Conservation (phyloP, 106 monocot genomes). For the Allium fistulosum region DNA sequence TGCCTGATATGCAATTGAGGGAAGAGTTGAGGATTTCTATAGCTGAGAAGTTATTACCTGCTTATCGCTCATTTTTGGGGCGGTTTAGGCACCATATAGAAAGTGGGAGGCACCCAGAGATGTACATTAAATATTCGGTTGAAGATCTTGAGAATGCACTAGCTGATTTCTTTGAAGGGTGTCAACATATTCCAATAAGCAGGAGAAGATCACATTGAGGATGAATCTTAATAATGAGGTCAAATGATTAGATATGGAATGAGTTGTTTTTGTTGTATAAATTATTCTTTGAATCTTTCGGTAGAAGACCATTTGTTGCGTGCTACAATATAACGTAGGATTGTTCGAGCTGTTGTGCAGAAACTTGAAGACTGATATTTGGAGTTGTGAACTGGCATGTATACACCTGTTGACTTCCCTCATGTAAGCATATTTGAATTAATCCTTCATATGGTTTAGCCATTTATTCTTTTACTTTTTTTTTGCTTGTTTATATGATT, state of each 20-base stretch:
- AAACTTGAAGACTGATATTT: slow-evolving; percentile 5
- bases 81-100: slow-evolving; percentile 82
- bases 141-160: slow-evolving; percentile 84
- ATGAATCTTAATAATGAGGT: not conserved
- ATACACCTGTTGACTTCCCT: slow-evolving; percentile 20
- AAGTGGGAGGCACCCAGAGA: slow-evolving; percentile 73
- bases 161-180: slow-evolving; percentile 78
- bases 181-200: slow-evolving; percentile 28
- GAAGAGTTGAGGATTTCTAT: slow-evolving; percentile 94
- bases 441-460: slow-evolving; percentile 21
- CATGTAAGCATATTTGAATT: slow-evolving; percentile 51
- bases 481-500: slow-evolving; percentile 25
- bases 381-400: slow-evolving; percentile 2
- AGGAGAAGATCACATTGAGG: slow-evolving; percentile 55
- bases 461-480: slow-evolving; percentile 1
- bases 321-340: not conserved
- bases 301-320: slow-evolving; percentile 1
- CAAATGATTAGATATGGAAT: not conserved
- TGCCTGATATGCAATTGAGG: slow-evolving; percentile 73
- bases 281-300: slow-evolving; percentile 53
- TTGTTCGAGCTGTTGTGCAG: slow-evolving; percentile 6
- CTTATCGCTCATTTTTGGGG: slow-evolving; percentile 84
- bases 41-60: slow-evolving; percentile 65
- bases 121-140: slow-evolving; percentile 87
- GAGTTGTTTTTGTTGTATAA: slow-evolving; percentile 13